Evolutionary conservation across 768 basidiomycete species (phyloP).

Genomic region (Pleurotus platypus): DNA sequence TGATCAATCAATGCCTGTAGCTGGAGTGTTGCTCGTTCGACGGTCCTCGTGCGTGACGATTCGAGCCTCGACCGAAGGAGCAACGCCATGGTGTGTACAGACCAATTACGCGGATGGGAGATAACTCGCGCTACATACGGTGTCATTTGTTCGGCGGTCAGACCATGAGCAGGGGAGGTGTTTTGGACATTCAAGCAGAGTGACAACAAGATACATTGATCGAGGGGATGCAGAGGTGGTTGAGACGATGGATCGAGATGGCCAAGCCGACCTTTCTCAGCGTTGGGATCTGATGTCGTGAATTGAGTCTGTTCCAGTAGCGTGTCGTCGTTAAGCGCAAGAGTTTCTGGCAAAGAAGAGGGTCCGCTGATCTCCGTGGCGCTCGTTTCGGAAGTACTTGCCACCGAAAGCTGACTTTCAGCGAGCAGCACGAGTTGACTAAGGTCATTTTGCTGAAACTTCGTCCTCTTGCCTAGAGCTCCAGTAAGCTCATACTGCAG

Average conservation of each 20-base stretch:
- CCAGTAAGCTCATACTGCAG: constrained; percentile 91
- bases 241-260: constrained; percentile 83
- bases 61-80: constrained; percentile 92
- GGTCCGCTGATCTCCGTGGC: neutral
- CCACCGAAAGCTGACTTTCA: constrained; percentile 57
- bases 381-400: constrained; percentile 19
- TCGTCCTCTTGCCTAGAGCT: constrained; percentile 89
- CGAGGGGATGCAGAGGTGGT: constrained; percentile 86
- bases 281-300: constrained; percentile 63
- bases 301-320: constrained; percentile 92
- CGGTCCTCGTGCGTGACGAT: constrained; percentile 82
- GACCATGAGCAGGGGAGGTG: constrained; percentile 83
- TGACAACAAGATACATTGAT: constrained; percentile 89
- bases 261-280: constrained; percentile 42
- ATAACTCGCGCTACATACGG: constrained; percentile 91
- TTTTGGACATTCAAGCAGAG: constrained; percentile 90
- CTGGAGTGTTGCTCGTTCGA: constrained; percentile 89
- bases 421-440: constrained; percentile 93
- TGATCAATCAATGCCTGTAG: constrained; percentile 95
- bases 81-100: constrained; percentile 93
- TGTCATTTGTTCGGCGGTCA: constrained; percentile 89
- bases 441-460: constrained; percentile 82
- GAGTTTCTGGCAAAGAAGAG: constrained; percentile 61
- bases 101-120: constrained; percentile 90
- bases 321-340: constrained; percentile 92